Evolutionary conservation across 2,329 filamentous ascomycete genomes (phyloP), one percentile per base, ranked within the genome.

Genomic region (Aspergillus thermomutatus): DNA sequence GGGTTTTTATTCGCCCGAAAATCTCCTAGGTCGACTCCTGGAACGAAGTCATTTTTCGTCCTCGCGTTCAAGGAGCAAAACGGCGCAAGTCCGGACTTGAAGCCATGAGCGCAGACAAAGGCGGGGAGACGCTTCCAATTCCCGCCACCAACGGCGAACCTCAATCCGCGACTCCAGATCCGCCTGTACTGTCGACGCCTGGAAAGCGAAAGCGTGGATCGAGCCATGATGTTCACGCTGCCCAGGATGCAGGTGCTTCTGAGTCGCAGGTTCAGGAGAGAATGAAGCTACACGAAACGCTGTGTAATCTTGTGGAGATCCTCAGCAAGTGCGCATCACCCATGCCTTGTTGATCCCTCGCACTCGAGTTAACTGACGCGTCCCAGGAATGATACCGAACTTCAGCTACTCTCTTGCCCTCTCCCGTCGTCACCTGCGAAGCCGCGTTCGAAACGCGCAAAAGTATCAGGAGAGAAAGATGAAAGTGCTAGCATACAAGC

Each of bases 371-470:
- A 11, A 54, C 62, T 73, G 55, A 72, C 61, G 50, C 57, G 49
- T 57, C 51, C 11, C 55, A 79, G 77, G 55, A 71, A 75, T 60
- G 76, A 79, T 60, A 66, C 72, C n/a, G 74, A 75, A 48, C 71
- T 77, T n/a, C 72, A 73, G 28, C 68, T 79, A 50, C 68, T 79
- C 14, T 73, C 73, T 51, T 73, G 69, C 52, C 72, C 75, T 43
- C 63, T 78, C 46, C 69, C 72, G 19, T 60, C 66, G 11, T 69
- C 73, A 19, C 64, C 67, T 5, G 60, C 70, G 37, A 76, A 77
- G 62, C 76, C 75, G 43, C 74, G 75, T 31, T 68, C 69, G 31
- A 79, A 79, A 62, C 74, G 76, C 61, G 70, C 74, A 48, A 78
- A 77, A 61, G 65, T 75, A 31, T 71, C 72, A 10, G 70, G 65